A percentile compares a stretch with the other conserved stretches of the same genome.
These are phyloP conservation scores for Bipolaris zeicola DNA, from an alignment of 2,329 filamentous ascomycete genomes.

Conservation along the genomic window DNA sequence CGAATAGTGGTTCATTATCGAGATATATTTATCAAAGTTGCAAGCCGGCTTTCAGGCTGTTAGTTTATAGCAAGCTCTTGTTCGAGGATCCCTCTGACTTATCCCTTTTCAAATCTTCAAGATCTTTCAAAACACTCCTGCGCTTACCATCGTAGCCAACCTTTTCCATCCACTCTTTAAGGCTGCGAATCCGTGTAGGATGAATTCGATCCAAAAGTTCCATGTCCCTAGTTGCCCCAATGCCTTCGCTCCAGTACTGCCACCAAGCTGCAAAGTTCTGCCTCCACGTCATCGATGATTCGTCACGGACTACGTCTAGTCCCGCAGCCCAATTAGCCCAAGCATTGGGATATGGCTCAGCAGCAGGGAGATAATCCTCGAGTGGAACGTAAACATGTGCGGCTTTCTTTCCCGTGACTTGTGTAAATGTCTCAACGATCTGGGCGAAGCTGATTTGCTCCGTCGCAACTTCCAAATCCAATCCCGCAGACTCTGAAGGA, in stretches of 20 bases:
- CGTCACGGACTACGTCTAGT: background rate
- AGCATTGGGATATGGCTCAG: background rate
- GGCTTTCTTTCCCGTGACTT: constrained; percentile 42
- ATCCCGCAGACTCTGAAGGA: constrained; percentile 26
- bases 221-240: constrained; percentile 51
- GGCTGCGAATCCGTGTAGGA: constrained; percentile 52
- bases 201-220: constrained; percentile 58
- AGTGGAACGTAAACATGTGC: constrained; percentile 24
- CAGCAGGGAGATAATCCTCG: background rate
- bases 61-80: background rate
- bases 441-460: constrained; percentile 35
- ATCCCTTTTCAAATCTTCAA: background rate
- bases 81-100: background rate
- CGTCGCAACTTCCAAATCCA: constrained; percentile 37
- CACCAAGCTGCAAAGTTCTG: constrained; percentile 57
- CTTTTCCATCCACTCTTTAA: background rate
- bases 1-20: background rate
- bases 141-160: background rate
- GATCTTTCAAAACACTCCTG: background rate
- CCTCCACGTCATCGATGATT: background rate
- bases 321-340: background rate
- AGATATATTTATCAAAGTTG: background rate
- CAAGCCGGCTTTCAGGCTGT: background rate
- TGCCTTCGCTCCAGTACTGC: constrained; percentile 47
- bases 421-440: constrained; percentile 40